Evolutionary conservation across 306 rosid genomes (phyloP).

Genomic region (Vachellia collinsii): DNA sequence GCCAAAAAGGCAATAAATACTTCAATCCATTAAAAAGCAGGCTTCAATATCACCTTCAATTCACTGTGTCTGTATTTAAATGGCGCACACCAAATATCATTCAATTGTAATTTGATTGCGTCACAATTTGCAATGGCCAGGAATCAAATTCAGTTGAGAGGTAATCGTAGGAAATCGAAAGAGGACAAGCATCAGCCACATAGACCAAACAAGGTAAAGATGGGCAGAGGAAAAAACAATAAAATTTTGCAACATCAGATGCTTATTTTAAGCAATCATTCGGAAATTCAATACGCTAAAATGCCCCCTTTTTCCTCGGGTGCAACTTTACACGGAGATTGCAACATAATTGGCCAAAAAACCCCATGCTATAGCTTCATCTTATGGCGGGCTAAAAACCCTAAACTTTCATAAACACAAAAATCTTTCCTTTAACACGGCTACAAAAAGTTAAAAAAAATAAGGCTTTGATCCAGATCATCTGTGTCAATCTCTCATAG

Average conservation of each 20-base stretch:
- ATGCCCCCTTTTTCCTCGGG: not conserved
- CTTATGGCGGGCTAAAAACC: slow-evolving; percentile 4
- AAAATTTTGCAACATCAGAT: not conserved
- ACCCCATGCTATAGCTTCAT: slow-evolving; percentile 15
- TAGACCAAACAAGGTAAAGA: not conserved
- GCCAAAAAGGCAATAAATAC: slow-evolving; percentile 6
- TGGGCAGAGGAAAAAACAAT: not conserved
- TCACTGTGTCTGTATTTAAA: not conserved
- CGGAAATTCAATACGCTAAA: not conserved
- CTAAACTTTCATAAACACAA: slow-evolving; percentile 3
- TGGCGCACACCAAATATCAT: not conserved
- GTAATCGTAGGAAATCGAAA: not conserved
- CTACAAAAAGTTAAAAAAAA: not conserved
- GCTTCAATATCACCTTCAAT: not conserved
- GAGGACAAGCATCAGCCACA: not conserved
- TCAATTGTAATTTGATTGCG: not conserved
- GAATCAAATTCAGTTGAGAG: not conserved
- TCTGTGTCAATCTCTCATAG: not conserved
- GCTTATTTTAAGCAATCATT: not conserved
- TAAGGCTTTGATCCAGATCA: slow-evolving; percentile 35
- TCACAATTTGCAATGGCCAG: not conserved
- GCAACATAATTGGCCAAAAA: not conserved
- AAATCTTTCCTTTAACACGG: not conserved
- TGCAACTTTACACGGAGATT: not conserved
- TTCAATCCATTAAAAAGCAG: not conserved